A percentile compares a stretch with the other conserved stretches of the same genome.
These are phyloP conservation scores for Entophlyctis helioformis DNA, from an alignment of 192 early-diverging fungal genomes.

Conservation along the genomic window DNA sequence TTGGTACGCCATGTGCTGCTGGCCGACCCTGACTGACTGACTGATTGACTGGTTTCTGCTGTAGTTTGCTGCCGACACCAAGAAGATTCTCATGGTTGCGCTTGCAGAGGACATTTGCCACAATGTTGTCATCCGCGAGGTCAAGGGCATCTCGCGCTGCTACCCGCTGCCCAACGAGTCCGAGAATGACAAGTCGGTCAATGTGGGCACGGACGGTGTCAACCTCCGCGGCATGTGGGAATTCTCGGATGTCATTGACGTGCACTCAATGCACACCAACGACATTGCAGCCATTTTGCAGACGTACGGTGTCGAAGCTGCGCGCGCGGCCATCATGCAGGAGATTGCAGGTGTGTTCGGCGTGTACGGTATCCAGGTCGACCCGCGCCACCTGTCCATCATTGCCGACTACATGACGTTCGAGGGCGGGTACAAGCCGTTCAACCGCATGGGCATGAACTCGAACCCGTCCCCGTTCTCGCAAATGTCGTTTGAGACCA, in stretches of 20 bases:
- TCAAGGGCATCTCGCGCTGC: conserved; percentile 66
- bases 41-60: neutral
- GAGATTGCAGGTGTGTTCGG: conserved; percentile 88
- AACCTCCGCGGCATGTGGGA: conserved; percentile 91
- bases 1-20: too few relatives aligned
- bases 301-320: conserved; percentile 97
- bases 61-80: conserved; percentile 73
- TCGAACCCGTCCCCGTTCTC: conserved; percentile 89
- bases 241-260: conserved; percentile 55
- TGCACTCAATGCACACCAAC: conserved; percentile 85
- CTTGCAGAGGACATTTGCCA: conserved; percentile 69
- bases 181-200: conserved; percentile 62
- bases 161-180: conserved; percentile 71
- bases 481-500: conserved; percentile 98
- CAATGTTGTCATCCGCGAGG: conserved; percentile 70
- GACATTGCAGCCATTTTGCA: conserved; percentile 87
- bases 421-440: conserved; percentile 96
- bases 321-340: conserved; percentile 78
- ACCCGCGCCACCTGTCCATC: conserved; percentile 86
- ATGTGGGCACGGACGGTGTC: conserved; percentile 78
- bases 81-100: conserved; percentile 90
- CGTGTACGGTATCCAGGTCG: conserved; percentile 87
- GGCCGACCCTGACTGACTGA: too few relatives aligned
- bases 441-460: conserved; percentile 88
- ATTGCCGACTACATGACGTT: conserved; percentile 99